Base-by-base conservation (phyloP, 1,139 yeast species). In the Eremothecium coryli region DNA sequence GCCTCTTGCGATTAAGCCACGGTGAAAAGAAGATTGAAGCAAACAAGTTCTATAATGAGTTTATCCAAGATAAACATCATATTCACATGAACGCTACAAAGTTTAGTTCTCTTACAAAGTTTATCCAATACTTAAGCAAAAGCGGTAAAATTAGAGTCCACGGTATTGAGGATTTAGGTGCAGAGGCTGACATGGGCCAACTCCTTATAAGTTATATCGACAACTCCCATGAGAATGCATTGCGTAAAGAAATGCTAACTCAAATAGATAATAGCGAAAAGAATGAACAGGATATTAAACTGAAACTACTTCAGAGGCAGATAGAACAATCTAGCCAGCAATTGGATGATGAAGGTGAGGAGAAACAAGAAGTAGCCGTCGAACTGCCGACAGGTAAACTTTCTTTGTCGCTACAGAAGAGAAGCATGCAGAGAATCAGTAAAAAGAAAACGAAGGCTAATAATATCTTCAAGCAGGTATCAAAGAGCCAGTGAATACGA, bases 21-120 rank as follows among this genome's bases (percentile, higher is more conserved):
- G 95, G 96, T 2, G 86, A 84, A 36, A 86, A 85, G 54, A 62
- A 64, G 39, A 70, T 88, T 33, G 78, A 76, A 42, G 93, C 90
- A 7, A 90, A 93, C 58, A 71, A 75, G 51, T 85, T 85, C 52
- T 90, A 90, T 61, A 95, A 88, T 49, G 96, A 88, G 54, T 82
- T 81, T 50, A 80, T 82, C 35, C 71, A 71, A 43, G 84, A 86
- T 52, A 73, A 74, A 49, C 74, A 82, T 38, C 97, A 90, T 56
- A 65, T 86, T 4, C 98, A 88, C 55, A 75, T 90, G 80, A 86
- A 85, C 52, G 77, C 96, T 3, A 90, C 98, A 1, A 66, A 67
- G 42, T 90, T 94, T 88, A 56, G 69, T 3, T 71, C 81, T 4
- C 59, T 93, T 26, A 71, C 90, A 0, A 71, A 73, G 35, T 82